Conservation (phyloP, 2,329 filamentous ascomycete species). For the Pseudogymnoascus sp. region DNA sequence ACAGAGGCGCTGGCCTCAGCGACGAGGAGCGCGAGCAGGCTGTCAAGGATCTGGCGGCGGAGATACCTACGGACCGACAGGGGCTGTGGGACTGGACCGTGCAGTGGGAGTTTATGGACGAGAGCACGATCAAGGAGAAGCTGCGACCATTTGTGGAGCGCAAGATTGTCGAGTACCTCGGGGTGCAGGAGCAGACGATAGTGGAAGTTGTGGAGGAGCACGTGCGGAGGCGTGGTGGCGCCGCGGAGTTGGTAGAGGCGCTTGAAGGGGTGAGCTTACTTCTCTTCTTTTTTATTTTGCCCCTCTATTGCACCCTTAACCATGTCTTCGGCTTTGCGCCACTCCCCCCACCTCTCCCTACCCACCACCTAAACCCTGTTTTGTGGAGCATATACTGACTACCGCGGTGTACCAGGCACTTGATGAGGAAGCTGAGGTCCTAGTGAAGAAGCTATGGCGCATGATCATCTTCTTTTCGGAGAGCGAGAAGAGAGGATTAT, state of each 20-base stretch:
- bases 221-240: conserved; percentile 64
- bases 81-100: conserved; percentile 89
- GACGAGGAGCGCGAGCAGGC: conserved; percentile 84
- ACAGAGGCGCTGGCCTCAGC: conserved; percentile 60
- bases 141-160: conserved; percentile 93
- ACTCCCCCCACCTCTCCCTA: conserved; percentile 21
- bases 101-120: conserved; percentile 86
- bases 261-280: conserved; percentile 64
- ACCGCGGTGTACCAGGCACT: conserved; percentile 53
- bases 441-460: conserved; percentile 96
- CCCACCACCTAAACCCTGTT: background rate
- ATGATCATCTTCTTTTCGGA: conserved; percentile 99
- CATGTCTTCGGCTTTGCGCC: conserved; percentile 23
- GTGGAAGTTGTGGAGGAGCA: conserved; percentile 90
- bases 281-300: conserved; percentile 3
- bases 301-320: conserved; percentile 3
- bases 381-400: conserved; percentile 25
- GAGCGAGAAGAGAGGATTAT: conserved; percentile 81
- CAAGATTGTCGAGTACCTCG: conserved; percentile 95
- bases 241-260: conserved; percentile 76
- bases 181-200: conserved; percentile 91
- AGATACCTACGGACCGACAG: conserved; percentile 81
- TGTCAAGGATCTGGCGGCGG: conserved; percentile 72
- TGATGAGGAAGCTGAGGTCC: conserved; percentile 86
- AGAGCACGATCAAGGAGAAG: conserved; percentile 73